Conservation (phyloP, 2,329 filamentous ascomycete species). For the Microdochium trichocladiopsis region DNA sequence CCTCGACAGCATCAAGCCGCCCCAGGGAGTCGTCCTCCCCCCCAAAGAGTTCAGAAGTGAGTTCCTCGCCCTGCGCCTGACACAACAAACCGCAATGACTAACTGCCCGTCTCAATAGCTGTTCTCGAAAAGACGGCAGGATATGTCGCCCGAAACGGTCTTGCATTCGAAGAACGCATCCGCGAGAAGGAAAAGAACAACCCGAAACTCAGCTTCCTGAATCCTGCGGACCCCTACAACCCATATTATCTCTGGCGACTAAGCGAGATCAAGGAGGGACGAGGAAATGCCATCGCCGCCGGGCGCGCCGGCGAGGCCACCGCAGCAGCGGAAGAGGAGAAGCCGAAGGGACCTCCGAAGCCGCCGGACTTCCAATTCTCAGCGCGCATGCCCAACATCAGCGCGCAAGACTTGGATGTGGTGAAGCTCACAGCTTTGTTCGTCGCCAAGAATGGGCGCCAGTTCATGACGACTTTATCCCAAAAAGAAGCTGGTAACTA, state of each 20-base stretch:
- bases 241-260: constrained; percentile 89
- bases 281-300: constrained; percentile 71
- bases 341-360: constrained; percentile 74
- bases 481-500: constrained; percentile 86
- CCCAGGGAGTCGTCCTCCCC: constrained; percentile 77
- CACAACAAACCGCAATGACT: constrained; percentile 3
- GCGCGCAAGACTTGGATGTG: constrained; percentile 78
- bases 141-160: constrained; percentile 68
- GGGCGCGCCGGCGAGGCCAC: constrained; percentile 62
- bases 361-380: constrained; percentile 89
- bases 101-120: constrained; percentile 28
- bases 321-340: constrained; percentile 44
- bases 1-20: constrained; percentile 68
- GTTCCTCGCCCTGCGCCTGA: constrained; percentile 13
- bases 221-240: constrained; percentile 73
- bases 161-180: constrained; percentile 74
- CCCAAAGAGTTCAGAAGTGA: constrained; percentile 75
- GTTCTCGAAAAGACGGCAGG: constrained; percentile 91
- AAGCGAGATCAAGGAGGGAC: constrained; percentile 74
- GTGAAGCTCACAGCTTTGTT: constrained; percentile 78
- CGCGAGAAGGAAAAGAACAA: constrained; percentile 78
- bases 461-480: constrained; percentile 83
- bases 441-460: constrained; percentile 85
- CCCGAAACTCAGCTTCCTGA: constrained; percentile 87
- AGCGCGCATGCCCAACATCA: constrained; percentile 95